These are phyloP conservation scores for Chenopodium album DNA, from an alignment of 148 eudicot genomes.

Conservation along the genomic window DNA sequence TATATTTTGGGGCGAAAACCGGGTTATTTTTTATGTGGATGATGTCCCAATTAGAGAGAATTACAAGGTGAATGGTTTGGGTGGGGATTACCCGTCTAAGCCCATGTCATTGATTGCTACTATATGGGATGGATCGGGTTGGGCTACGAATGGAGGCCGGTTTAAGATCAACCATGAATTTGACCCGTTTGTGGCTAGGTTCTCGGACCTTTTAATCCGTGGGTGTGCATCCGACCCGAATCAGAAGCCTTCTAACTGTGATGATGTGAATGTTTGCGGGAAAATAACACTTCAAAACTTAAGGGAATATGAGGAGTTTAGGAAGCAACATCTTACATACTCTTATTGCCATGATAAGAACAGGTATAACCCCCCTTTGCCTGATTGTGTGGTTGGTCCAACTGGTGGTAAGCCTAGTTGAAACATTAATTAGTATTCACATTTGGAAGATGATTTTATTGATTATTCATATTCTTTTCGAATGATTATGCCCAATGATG, in stretches of 20 bases:
- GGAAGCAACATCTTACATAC: constrained; percentile 15
- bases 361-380: constrained; percentile 18
- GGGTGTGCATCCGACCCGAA: constrained; percentile 24
- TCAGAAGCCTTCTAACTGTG: neutral
- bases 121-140: constrained; percentile 40
- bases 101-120: constrained; percentile 42
- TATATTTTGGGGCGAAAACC: constrained; percentile 28
- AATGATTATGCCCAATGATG: no score
- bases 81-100: constrained; percentile 39
- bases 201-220: constrained; percentile 23
- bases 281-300: neutral
- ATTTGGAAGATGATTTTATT: no score
- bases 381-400: constrained; percentile 16
- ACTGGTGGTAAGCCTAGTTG: no score
- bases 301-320: neutral
- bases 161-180: constrained; percentile 27
- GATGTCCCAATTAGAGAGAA: constrained; percentile 31
- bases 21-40: constrained; percentile 33
- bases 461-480: no score
- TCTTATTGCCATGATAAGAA: constrained; percentile 20
- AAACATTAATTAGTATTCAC: no score
- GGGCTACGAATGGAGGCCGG: constrained; percentile 41
- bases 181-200: constrained; percentile 24
- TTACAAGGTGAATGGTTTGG: constrained; percentile 20
- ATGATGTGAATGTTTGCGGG: neutral